A percentile compares a stretch with the other conserved stretches of the same genome.
Conservation (phyloP, 192 early-diverging fungal genomes). For the Dispira simplex region DNA sequence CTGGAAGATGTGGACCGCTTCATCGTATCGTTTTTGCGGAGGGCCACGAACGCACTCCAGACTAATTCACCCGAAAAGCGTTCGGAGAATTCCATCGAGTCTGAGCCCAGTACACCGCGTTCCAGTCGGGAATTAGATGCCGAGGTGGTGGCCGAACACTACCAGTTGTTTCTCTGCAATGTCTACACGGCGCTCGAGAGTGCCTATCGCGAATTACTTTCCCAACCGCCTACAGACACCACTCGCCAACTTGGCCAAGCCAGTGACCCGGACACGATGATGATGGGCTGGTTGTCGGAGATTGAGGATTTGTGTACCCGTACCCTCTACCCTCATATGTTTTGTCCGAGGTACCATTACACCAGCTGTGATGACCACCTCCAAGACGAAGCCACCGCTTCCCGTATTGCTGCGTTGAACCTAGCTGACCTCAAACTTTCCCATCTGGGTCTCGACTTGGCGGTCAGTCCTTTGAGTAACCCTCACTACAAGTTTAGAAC, state of each 20-base stretch:
- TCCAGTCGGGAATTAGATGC: slow-evolving; percentile 6
- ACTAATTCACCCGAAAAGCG: background rate
- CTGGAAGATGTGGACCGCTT: slow-evolving; percentile 6
- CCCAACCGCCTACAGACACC: background rate
- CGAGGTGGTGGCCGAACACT: slow-evolving; percentile 4
- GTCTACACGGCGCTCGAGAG: slow-evolving; percentile 11
- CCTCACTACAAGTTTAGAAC: background rate
- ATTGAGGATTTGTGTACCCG: slow-evolving; percentile 21
- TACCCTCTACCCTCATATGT: slow-evolving; percentile 18
- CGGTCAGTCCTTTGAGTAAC: background rate
- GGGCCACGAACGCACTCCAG: background rate
- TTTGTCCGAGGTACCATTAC: slow-evolving; percentile 14
- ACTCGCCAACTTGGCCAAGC: background rate
- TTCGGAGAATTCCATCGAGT: background rate
- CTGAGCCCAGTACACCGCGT: background rate
- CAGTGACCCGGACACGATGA: background rate
- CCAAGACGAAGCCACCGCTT: slow-evolving; percentile 44
- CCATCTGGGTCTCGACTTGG: slow-evolving; percentile 34
- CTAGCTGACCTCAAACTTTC: slow-evolving; percentile 37
- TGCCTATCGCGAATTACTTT: background rate
- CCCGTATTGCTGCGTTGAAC: slow-evolving; percentile 50
- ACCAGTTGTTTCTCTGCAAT: slow-evolving; percentile 3
- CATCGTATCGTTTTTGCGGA: background rate
- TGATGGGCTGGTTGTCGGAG: slow-evolving; percentile 6
- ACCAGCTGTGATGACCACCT: slow-evolving; percentile 31